Evolutionary conservation across 495 filamentous ascomycete species (phyloP), one percentile per base, ranked within the genome.

Genomic region (Lepidopterella palustris): DNA sequence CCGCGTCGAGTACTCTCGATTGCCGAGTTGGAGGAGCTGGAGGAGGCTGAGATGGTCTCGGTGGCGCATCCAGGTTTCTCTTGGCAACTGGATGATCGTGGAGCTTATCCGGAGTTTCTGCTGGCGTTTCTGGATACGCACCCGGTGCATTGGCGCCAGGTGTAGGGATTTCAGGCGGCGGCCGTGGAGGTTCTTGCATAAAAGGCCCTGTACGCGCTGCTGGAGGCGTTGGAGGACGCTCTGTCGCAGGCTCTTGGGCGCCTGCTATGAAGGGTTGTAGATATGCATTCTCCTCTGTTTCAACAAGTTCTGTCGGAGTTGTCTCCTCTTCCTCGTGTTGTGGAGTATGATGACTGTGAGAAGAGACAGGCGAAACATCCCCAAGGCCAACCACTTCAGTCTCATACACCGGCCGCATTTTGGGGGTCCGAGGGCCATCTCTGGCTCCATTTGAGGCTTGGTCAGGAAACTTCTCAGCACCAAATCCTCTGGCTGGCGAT

Each of bases 321-420:
- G 63, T 15, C 32, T 59, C 49, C 10, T 57, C 52, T 21, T 48
- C 53, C 20, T 26, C 5, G 18, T n/a, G 15, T 9, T 5, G 20
- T 6, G 23, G 21, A 5, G 26, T 25, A 24, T 25, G 1, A 50
- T 50, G 21, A 24, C 47, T 26, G 47, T 21, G 40, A 4, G 47
- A 52, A 21, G 59, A 61, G 15, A 65, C 53, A 3, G 63, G 63
- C 48, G 63, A 62, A 29, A 66, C 63, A 27, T 66, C 63, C 13
- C 63, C 63, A 20, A 53, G 50, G 40, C 59, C 59, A 32, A 62
- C 62, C 21, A 45, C 11, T 27, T 58, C 39, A 21, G 58, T 65
- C 40, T 59, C 54, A 35, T 62, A 66, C 15, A 48, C 59, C n/a
- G 55, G 50, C 18, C 29, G 48, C 18, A 8, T 25, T n/a, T 53